Evolutionary conservation across 2,329 filamentous ascomycete genomes (phyloP), one percentile per base, ranked within the genome.

Genomic region (Paracamarosporium sp.): DNA sequence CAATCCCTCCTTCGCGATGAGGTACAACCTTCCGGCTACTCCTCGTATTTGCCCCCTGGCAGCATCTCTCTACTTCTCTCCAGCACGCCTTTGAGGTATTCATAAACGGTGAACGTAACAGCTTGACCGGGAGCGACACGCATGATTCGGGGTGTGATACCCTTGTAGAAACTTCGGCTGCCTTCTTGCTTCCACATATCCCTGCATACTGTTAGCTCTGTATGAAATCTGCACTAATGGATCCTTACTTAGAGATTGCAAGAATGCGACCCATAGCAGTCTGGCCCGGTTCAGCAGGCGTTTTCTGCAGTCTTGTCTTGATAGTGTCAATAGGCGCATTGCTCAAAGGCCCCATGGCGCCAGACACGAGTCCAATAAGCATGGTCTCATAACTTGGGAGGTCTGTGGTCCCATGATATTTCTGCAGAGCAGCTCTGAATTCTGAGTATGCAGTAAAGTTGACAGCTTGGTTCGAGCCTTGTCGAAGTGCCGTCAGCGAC

Each of bases 291-390:
- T 90, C 85, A 3, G 91, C 93, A 0, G 92, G 92, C 50, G 88
- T 95, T 80, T 92, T 95, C 78, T 99, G 95, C 76, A 99, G 81
- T 50, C 95, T 84, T 40, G 95, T 99, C 88, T 99, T 99, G 83
- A 99, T 98, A 36, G 95, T 99, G 74, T 99, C 95, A 75, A 99
- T 98, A 22, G 95, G 95, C 27, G 96, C 95, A 75, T 99, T 99
- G 68, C 91, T 95, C 73, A 99, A 86, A 5, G 95, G 95, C 1
- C 95, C 95, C 86, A 99, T 96, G 60, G 95, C 95, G 67, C 95
- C 95, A 53, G 88, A 92, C 25, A 99, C 89, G 54, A 99, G 84
- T 31, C 93, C 95, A 67, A 98, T 97, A 6, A 94, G 50, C 5
- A 92, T 93, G 1, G 95, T 99, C 80, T 98, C 93, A 80, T 90